Evolutionary conservation across 441 rosid species (phyloP), one percentile per base, ranked within the genome.

Genomic region (California macrophylla): DNA sequence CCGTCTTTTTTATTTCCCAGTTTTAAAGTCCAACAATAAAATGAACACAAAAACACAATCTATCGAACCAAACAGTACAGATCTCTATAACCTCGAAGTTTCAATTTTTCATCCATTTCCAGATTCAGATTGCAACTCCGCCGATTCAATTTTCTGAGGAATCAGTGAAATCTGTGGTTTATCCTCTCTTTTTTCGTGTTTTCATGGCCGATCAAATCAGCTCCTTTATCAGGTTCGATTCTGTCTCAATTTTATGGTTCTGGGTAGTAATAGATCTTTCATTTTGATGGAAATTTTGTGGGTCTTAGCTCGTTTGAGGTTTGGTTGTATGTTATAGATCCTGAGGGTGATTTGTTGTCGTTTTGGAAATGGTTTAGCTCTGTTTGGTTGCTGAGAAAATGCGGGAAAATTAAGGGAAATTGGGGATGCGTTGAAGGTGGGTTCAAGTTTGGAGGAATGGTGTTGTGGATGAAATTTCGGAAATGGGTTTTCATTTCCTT

Each of bases 281-380:
- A 8, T 66, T 74, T 72, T 71, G 64, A 26, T 16, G 56, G 45
- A 21, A 58, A 40, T 62, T 16, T 32, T 58, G 28, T 64, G 64
- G 45, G 47, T 75, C 71, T 10, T 58, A 40, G 40, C 58, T 50
- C 58, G 8, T 1, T 50, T 74, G 72, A 74, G 52, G 78, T 69
- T 80, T 34, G 40, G 30, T 79, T 4, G 47, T 16, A 20, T 72
- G 72, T 64, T 69, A 75, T 61, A 30, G 83, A 78, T 80, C 76
- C 78, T 23, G 72, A 38, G 74, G 80, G 72, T 72, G 72, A 38
- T 64, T 69, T 74, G 54, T 69, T 52, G 26, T 30, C 23, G 6
- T 6, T 62, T 69, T 25, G 20, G 15, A 38, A 65, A 15, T 29
- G 20, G 6, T 5, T 66, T 13, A 64, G 45, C 28, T 23, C 25